These are phyloP conservation scores for Thelonectria rubi DNA, from an alignment of 2,329 filamentous ascomycete genomes.

Conservation along the genomic window DNA sequence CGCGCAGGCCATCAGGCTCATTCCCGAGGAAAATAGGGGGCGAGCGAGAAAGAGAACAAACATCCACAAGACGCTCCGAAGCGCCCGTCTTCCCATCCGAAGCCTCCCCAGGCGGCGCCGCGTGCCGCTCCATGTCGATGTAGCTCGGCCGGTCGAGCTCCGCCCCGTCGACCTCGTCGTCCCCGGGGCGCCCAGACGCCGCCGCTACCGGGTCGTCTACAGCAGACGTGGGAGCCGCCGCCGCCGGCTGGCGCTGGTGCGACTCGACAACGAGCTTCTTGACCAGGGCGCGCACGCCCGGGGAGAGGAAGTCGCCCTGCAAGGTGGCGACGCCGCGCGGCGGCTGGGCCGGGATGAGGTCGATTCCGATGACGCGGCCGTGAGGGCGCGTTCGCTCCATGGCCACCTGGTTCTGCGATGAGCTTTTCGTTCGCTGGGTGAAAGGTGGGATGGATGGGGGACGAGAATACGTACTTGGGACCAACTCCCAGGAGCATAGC, in stretches of 20 bases:
- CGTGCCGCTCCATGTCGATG: slow-evolving; percentile 69
- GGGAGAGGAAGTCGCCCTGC: slow-evolving; percentile 90
- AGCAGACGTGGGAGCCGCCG: slow-evolving; percentile 12
- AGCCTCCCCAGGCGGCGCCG: slow-evolving; percentile 13
- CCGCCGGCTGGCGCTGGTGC: slow-evolving; percentile 42
- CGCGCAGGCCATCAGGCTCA: not conserved
- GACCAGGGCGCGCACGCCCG: slow-evolving; percentile 77
- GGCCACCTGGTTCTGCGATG: slow-evolving; percentile 69
- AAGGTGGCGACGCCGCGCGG: slow-evolving; percentile 92
- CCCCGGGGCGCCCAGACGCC: too few species aligned
- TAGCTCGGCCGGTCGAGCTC: slow-evolving; percentile 63
- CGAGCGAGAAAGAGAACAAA: slow-evolving; percentile 45
- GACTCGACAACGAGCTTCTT: slow-evolving; percentile 76
- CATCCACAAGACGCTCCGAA: slow-evolving; percentile 71
- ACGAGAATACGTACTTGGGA: slow-evolving; percentile 62
- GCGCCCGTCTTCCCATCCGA: slow-evolving; percentile 16
- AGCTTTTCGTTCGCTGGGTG: not conserved
- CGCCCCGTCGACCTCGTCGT: slow-evolving; percentile 35
- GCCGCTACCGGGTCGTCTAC: slow-evolving; percentile 2
- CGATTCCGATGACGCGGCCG: slow-evolving; percentile 88
- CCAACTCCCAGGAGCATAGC: slow-evolving; percentile 81
- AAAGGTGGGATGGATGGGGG: not conserved
- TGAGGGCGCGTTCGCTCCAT: slow-evolving; percentile 77
- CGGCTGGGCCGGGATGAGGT: slow-evolving; percentile 91
- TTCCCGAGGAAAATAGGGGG: too few species aligned